Base-by-base conservation (phyloP, 257 asterid genomes). In the Ehretia macrophylla region DNA sequence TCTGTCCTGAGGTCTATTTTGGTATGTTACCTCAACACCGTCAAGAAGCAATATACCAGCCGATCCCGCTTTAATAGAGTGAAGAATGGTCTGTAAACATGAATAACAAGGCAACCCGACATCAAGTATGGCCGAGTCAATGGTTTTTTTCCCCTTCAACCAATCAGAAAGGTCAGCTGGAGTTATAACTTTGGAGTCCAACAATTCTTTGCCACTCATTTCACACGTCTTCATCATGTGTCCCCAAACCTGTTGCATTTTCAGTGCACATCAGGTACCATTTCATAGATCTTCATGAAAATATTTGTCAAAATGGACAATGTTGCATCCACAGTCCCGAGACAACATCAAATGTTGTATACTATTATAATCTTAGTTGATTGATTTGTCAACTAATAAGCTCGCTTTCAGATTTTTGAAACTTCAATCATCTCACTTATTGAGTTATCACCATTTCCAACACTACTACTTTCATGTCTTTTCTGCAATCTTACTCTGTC, bases 1-100 rank as follows among this genome's bases (percentile, higher is more conserved):
- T 62, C 91, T 81, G 75, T 89, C 95, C 38, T 83, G 96, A 6
- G 99, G 99, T 57, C 95, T 73, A 61, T 88, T 92, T 52, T 82
- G 76, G 63, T 83, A 76, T 60, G 83, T 92, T 35, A 92, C 82
- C 65, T 92, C 97, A 8, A 86, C 75, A 19, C 82, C 85, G 32
- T 88, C 99, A 40, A 72, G 19, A 46, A 92, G 87, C 54, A 88
- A 38, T 10, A 86, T 58, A 59, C 97, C 97, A 8, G 66, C 67
- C 0, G 97, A 88, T 38, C 91, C 94, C 23, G 77, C 59, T 68
- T 68, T 73, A 27, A 88, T 92, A 53, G 99, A 86, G 77, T 68
- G 20, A 8, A 92, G 79, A 45, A 88, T 69, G 11, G 66, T 73
- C 62, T 83, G 84, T 62, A 88, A 18, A 40, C 82, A 77, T 8